Conservation (phyloP, 108 stramenopile species). For the Cyclotella baltica region DNA sequence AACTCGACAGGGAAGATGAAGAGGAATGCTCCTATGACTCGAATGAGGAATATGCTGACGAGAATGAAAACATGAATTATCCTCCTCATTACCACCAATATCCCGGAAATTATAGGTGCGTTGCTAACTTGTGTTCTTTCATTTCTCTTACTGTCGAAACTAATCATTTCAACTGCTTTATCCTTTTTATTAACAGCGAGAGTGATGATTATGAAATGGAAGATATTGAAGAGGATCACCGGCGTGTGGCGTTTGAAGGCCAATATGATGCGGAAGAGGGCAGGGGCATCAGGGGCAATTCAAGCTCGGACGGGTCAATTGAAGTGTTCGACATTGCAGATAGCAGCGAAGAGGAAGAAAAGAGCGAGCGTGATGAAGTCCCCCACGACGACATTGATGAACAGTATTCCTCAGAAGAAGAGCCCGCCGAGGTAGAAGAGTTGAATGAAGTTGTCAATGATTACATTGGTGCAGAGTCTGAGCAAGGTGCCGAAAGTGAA, state of each 20-base stretch:
- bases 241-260: conserved; percentile 44
- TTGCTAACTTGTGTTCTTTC: neutral
- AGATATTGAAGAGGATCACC: conserved; percentile 39
- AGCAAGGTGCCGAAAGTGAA: neutral
- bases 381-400: conserved; percentile 3
- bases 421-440: conserved; percentile 1
- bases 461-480: conserved; percentile 28
- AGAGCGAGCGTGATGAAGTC: conserved; percentile 1
- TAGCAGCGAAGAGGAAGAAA: conserved; percentile 22
- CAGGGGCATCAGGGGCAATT: conserved; percentile 14
- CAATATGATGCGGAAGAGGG: conserved; percentile 35
- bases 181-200: conserved; percentile 9
- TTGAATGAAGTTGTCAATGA: conserved; percentile 43
- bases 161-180: neutral
- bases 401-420: conserved; percentile 10
- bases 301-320: conserved; percentile 10
- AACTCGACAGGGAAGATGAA: neutral
- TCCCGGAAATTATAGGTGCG: conserved; percentile 43
- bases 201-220: conserved; percentile 51
- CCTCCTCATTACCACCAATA: conserved; percentile 30
- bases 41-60: conserved; percentile 17
- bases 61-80: conserved; percentile 2
- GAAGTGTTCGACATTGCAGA: conserved; percentile 31
- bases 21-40: neutral
- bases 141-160: neutral